Evolutionary conservation across 495 filamentous ascomycete genomes (phyloP), one percentile per base, ranked within the genome.

Genomic region (Cudoniella acicularis): DNA sequence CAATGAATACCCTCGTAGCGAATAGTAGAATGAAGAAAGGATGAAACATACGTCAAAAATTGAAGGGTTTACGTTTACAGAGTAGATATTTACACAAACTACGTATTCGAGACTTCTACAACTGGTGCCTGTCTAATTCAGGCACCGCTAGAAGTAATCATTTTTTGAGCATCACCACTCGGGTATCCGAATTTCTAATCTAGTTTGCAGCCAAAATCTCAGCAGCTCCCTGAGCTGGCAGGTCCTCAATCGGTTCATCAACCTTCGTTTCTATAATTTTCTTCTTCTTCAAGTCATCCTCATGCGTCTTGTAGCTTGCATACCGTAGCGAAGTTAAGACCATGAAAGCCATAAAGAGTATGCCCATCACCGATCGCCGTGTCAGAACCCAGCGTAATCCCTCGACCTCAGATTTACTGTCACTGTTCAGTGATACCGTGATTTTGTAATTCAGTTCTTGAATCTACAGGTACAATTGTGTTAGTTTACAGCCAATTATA

Each of bases 371-470:
- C 18, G 92, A 91, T 36, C 93, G 80, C 49, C 92, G 76, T 9
- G 95, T 96, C 21, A 97, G 74, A 46, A 96, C 84, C 93, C 92
- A 97, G 52, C 94, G 76, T 36, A 99, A 65, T 1, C 87, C 88
- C 70, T 99, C 94, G 46, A 97, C 90, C 64, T 97, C 90, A 23
- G 87, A 91, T 67, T 90, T 92, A 16, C 86, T 78, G 67, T 97
- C 94, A 59, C 88, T 91, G 66, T 89, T 91, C 41, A 99, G 77
- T 13, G 78, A 79, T 25, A 96, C 89, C 9, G 87, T 92, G 68
- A 98, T 96, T 67, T 93, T 93, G 71, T 96, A 93, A 74, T 93
- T 94, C 58, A 96, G 73, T 71, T 96, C 88, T 75, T 94, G 90
- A 24, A 97, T 94, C 78, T 89, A 75, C 11, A 61, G 30, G 20